Evolutionary conservation across 2,329 filamentous ascomycete genomes (phyloP), one percentile per base, ranked within the genome.

Genomic region (Scytalidium lignicola): DNA sequence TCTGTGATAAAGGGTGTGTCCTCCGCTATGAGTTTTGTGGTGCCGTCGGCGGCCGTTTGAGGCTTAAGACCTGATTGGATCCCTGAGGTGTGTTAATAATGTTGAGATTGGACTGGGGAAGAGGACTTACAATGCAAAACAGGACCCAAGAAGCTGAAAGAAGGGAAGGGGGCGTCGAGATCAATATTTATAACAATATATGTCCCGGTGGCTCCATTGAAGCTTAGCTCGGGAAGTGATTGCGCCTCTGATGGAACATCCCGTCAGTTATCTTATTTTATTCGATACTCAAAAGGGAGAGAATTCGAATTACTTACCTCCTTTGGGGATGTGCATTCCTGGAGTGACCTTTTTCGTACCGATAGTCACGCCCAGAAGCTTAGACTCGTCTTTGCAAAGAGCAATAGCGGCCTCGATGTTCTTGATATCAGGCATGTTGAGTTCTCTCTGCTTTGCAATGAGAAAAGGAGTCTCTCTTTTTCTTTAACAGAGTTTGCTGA

Each of bases 81-180:
- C n/a, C n/a, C n/a, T n/a, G n/a, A n/a, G n/a, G n/a, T n/a, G n/a
- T 51, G 41, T 63, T 63, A 0, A 62, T 56, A 9, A 50, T 51
- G 6, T 43, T 49, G 3, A 48, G 23, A 26, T 45, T 50, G 42
- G 13, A 28, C 26, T 13, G 26, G 26, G 19, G 55, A 42, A 13
- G 26, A 28, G 13, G 26, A 28, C 7, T 73, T 57, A 63, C 71
- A 74, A 61, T 77, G 74, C 46, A 75, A 55, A 37, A 74, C 63
- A 3, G 74, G 74, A 6, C 71, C 66, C 1, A 76, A 58, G 29
- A 72, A 54, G 22, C 59, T 55, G 47, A 69, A 65, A 18, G 66
- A 68, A 0, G 65, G 65, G 54, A 70, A 72, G 0, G 74, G 74
- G 1, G 74, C 69, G 61, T 77, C 74, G n/a, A 73, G 63, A 55